A percentile compares a stretch with the other conserved stretches of the same genome.
These are phyloP conservation scores for Plasmodium coatneyi DNA, from an alignment of 169 alveolate genomes.

Conservation along the genomic window DNA sequence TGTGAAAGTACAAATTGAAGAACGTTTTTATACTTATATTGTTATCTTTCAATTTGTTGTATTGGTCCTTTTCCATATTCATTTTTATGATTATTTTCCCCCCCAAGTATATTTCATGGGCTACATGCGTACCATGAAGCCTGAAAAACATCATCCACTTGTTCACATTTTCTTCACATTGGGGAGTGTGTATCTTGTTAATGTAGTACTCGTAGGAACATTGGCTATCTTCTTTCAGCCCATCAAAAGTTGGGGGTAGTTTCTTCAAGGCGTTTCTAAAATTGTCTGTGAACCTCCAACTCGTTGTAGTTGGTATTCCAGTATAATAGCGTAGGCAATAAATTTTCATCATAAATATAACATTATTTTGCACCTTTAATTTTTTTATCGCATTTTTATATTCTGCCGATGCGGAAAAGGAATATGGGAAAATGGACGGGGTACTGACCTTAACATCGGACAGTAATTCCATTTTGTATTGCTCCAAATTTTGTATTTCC, in stretches of 20 bases:
- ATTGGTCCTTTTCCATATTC: slow-evolving; percentile 82
- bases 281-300: slow-evolving; percentile 76
- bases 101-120: slow-evolving; percentile 87
- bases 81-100: slow-evolving; percentile 88
- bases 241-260: slow-evolving; percentile 72
- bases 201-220: slow-evolving; percentile 71
- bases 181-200: slow-evolving; percentile 73
- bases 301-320: slow-evolving; percentile 80
- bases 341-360: slow-evolving; percentile 84
- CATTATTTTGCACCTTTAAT: slow-evolving; percentile 75
- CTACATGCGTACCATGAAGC: slow-evolving; percentile 88
- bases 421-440: slow-evolving; percentile 77
- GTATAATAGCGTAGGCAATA: slow-evolving; percentile 89
- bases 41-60: slow-evolving; percentile 76
- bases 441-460: slow-evolving; percentile 87
- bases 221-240: slow-evolving; percentile 67
- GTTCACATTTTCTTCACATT: slow-evolving; percentile 80
- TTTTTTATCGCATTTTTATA: slow-evolving; percentile 82
- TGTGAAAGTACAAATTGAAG: slow-evolving; percentile 78
- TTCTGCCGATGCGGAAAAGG: slow-evolving; percentile 88
- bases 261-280: slow-evolving; percentile 77
- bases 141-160: slow-evolving; percentile 88
- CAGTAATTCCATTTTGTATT: slow-evolving; percentile 82
- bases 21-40: slow-evolving; percentile 80
- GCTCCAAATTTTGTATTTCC: slow-evolving; percentile 74